Conservation (phyloP, 495 filamentous ascomycete species). For the Articulospora tetracladia region DNA sequence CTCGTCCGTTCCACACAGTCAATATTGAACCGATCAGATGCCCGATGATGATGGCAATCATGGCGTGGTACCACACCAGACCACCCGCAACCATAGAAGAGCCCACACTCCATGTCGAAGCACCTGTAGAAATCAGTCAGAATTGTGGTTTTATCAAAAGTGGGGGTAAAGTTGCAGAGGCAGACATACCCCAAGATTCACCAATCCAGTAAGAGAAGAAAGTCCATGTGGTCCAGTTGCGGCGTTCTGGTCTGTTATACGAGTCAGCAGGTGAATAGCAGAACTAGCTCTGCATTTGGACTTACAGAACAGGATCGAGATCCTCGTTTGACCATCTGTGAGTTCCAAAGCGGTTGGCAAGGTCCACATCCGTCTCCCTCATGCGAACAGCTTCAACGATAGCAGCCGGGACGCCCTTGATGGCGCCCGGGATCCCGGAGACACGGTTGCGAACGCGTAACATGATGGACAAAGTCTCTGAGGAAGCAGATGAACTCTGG, state of each 20-base stretch:
- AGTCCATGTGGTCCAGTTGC: constrained; percentile 5
- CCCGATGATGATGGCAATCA: constrained; percentile 5
- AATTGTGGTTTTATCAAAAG: not conserved
- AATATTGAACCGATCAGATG: constrained; percentile 4
- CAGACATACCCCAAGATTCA: constrained; percentile 9
- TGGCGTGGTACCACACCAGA: constrained; percentile 5
- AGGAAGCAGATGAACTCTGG: not conserved
- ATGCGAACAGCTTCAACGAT: constrained; percentile 8
- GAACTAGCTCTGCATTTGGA: not conserved
- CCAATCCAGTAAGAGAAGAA: constrained; percentile 9
- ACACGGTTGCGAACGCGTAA: constrained; percentile 2
- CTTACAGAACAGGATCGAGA: constrained; percentile 7
- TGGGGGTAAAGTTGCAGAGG: not conserved
- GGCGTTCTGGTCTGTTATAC: not conserved
- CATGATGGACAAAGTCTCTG: not conserved
- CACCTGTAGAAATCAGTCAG: constrained; percentile 3
- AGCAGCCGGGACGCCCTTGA: not conserved
- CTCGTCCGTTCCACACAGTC: not conserved
- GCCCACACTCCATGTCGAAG: constrained; percentile 1
- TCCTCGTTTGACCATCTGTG: constrained; percentile 6
- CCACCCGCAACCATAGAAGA: constrained; percentile 9
- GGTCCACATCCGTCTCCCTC: constrained; percentile 6
- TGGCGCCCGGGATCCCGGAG: not conserved
- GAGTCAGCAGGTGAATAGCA: not conserved
- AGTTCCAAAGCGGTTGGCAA: not conserved